Evolutionary conservation across 2,329 filamentous ascomycete genomes (phyloP).

Genomic region (Verticillium longisporum): DNA sequence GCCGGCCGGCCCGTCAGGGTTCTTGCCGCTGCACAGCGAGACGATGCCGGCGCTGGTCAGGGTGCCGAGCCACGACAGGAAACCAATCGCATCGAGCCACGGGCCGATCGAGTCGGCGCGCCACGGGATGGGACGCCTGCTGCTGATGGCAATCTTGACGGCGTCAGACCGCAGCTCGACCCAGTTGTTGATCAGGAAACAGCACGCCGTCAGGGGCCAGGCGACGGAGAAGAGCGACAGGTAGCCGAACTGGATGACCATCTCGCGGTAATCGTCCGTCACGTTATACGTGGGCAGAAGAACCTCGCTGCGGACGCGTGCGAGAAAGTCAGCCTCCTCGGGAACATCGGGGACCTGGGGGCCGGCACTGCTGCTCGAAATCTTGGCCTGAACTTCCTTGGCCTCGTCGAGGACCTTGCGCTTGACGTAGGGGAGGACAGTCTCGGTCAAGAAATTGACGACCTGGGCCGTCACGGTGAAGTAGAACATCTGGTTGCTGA

Average conservation of each 20-base stretch:
- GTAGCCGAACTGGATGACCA: conserved; percentile 84
- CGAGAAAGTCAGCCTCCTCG: conserved; percentile 75
- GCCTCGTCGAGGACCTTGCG: conserved; percentile 71
- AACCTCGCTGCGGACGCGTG: conserved; percentile 75
- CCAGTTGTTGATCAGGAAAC: conserved; percentile 94
- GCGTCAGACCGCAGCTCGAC: conserved; percentile 89
- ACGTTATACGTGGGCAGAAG: conserved; percentile 83
- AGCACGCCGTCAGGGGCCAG: conserved; percentile 87
- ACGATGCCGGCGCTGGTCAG: conserved; percentile 82
- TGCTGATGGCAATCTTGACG: conserved; percentile 86
- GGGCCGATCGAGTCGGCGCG: conserved; percentile 91
- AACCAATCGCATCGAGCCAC: conserved; percentile 78
- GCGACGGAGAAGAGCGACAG: conserved; percentile 85
- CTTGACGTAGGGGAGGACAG: conserved; percentile 79
- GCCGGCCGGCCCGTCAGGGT: conserved; percentile 58
- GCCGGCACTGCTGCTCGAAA: conserved; percentile 42
- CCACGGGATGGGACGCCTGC: conserved; percentile 83
- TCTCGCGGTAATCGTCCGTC: conserved; percentile 83
- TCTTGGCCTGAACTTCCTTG: conserved; percentile 62
- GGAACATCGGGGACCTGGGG: conserved; percentile 54
- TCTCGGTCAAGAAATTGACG: conserved; percentile 78
- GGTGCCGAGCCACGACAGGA: conserved; percentile 90
- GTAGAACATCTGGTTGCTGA: conserved; percentile 90
- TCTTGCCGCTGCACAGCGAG: conserved; percentile 82
- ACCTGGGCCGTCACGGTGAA: conserved; percentile 92